Evolutionary conservation across 106 monocot species (phyloP), one percentile per base, ranked within the genome.

Genomic region (Amphibolis antarctica): DNA sequence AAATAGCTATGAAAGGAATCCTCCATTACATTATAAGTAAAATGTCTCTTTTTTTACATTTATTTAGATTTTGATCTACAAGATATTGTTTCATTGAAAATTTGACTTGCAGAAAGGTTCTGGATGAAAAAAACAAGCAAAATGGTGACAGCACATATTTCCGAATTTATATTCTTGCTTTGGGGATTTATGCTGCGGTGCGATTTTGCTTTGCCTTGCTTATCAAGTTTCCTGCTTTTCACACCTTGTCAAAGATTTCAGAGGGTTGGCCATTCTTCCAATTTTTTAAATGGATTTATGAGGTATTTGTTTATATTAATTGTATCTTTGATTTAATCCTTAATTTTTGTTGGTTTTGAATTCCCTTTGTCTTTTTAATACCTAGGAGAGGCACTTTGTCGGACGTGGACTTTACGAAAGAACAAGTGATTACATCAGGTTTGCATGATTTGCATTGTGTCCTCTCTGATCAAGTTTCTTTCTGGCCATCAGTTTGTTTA

Each of bases 281-380:
- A 63, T 91, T 98, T 56, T 98, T 98, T 64, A 98, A 98, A 72
- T 98, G 98, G 98, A 84, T 98, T 60, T 98, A 98, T 60, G 64
- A 98, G 75, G 98, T 67, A 50, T 64, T 10, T 56, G 22, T 63
- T 10, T 69, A 6, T 31, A 60, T 64, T 59, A 20, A 26, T 31
- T 28, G 5, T 26, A 28, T n/a, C 29, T 58, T 28, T 18, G 6
- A 22, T 14, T 9, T 58, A 22, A 14, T 58, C n/a, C 13, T 14
- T 44, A 31, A 18, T 47, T 46, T 46, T 44, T 66, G 24, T 30
- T 24, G 10, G 4, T 9, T 7, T 21, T 50, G 30, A 19, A 25
- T 65, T 42, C 26, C 21, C 44, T 28, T 59, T 59, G 20, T 46
- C 14, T 56, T 11, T 28, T 12, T 14, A 19, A 47, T 47, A 18